Evolutionary conservation across 257 asterid species (phyloP).

Genomic region (Solanum acaule): DNA sequence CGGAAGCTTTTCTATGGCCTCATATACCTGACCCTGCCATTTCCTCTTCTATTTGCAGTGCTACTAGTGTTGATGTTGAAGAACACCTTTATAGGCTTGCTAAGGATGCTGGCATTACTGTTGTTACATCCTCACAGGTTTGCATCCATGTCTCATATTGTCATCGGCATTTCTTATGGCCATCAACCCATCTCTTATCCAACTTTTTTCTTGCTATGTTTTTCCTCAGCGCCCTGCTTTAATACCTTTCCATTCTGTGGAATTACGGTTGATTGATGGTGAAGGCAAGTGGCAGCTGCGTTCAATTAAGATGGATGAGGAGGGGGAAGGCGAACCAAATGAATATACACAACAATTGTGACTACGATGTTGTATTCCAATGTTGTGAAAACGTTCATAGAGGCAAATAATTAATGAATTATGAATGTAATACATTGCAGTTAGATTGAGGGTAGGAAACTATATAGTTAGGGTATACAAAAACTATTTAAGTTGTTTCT

Average conservation of each 20-base stretch:
- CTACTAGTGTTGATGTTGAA: conserved; percentile 98
- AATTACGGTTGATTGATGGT: conserved; percentile 87
- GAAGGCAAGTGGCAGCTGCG: conserved; percentile 99
- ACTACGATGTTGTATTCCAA: neutral
- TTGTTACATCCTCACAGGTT: conserved; percentile 97
- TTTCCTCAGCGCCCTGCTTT: conserved; percentile 79
- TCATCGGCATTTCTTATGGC: neutral
- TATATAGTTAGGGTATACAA: conserved; percentile 1
- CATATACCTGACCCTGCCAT: conserved; percentile 1
- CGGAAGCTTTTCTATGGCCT: neutral
- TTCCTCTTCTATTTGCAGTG: conserved; percentile 35
- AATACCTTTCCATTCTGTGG: conserved; percentile 89
- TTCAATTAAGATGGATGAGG: conserved; percentile 48
- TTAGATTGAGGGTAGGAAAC: neutral
- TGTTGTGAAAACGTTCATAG: neutral
- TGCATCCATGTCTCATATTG: neutral
- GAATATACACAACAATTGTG: neutral
- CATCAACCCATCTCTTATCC: neutral
- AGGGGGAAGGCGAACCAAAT: neutral
- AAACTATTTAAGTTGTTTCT: conserved; percentile 1
- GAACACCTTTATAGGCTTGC: conserved; percentile 95
- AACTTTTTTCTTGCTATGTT: neutral
- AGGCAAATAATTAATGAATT: neutral
- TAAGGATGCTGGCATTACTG: conserved; percentile 70
- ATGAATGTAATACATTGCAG: neutral